A percentile compares a stretch with the other conserved stretches of the same genome.
phyloP scores from a whole-genome alignment of 495 filamentous ascomycete species.

The Penicillium daleae region DNA sequence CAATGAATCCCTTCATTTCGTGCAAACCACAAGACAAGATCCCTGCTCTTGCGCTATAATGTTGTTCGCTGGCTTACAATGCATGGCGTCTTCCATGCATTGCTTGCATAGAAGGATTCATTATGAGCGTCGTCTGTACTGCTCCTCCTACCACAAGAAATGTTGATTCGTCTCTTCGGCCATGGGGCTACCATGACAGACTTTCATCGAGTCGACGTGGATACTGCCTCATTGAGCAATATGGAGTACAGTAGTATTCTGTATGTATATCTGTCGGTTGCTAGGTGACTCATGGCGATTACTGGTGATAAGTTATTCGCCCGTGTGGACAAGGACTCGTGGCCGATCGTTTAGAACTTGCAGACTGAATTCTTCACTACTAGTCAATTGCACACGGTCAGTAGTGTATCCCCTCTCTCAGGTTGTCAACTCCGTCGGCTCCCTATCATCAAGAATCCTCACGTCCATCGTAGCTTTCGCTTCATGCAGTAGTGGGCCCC shows the following conservation, averaged over 20 bases:
- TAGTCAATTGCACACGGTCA: not conserved
- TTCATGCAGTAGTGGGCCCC: not conserved
- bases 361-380: not conserved
- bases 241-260: not conserved
- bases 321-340: conserved; percentile 16
- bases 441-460: not conserved
- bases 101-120: conserved; percentile 31
- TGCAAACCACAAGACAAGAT: not conserved
- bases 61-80: conserved; percentile 5
- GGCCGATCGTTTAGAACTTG: conserved; percentile 12
- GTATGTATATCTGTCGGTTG: conserved; percentile 10
- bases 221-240: not conserved
- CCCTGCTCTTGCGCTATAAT: not conserved
- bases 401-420: not conserved
- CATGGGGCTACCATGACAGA: not conserved
- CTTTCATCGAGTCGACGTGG: not conserved
- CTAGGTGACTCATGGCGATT: conserved; percentile 9
- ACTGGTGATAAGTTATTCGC: not conserved
- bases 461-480: not conserved
- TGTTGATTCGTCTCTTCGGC: conserved; percentile 8
- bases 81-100: conserved; percentile 30
- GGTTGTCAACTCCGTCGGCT: not conserved
- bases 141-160: conserved; percentile 7
- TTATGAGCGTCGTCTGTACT: conserved; percentile 21
- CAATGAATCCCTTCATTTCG: conserved; percentile 3